Evolutionary conservation across 2,329 filamentous ascomycete genomes (phyloP).

Genomic region (Ustulina deusta): DNA sequence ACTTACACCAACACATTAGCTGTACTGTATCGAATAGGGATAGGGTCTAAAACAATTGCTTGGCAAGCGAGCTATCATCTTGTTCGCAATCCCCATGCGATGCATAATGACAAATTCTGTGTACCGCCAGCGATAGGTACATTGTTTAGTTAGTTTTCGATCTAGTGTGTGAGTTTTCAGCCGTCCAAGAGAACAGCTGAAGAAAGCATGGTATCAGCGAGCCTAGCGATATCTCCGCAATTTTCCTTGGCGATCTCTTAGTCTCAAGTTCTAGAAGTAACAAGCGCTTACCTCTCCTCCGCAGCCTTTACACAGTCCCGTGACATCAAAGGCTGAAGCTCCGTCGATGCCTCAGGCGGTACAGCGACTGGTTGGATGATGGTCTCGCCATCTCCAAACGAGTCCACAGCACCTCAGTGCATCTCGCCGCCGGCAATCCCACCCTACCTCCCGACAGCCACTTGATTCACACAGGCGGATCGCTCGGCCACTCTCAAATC

Average conservation of each 20-base stretch:
- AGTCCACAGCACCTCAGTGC: slow-evolving; percentile 11
- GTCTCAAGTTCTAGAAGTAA: slow-evolving; percentile 12
- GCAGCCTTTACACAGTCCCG: slow-evolving; percentile 24
- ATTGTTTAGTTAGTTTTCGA: slow-evolving; percentile 8
- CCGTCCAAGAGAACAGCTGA: slow-evolving; percentile 25
- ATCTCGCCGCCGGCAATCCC: slow-evolving; percentile 22
- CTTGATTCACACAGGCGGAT: slow-evolving; percentile 29
- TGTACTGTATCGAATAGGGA: slow-evolving; percentile 9
- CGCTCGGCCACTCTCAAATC: slow-evolving; percentile 19
- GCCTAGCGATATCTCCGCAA: slow-evolving; percentile 30
- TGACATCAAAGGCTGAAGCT: slow-evolving; percentile 26
- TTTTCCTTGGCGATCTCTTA: slow-evolving; percentile 35
- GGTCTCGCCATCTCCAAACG: background rate
- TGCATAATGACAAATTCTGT: slow-evolving; percentile 15
- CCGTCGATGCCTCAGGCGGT: slow-evolving; percentile 4
- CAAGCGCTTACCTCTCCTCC: slow-evolving; percentile 21
- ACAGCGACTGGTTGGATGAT: slow-evolving; percentile 24
- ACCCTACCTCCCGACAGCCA: slow-evolving; percentile 21
- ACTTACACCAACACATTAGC: background rate
- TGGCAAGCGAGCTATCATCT: slow-evolving; percentile 8
- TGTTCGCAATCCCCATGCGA: background rate
- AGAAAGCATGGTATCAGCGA: slow-evolving; percentile 17
- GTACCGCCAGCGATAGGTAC: slow-evolving; percentile 16
- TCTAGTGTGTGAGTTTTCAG: slow-evolving; percentile 21
- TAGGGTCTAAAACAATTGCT: background rate